Evolutionary conservation across 495 filamentous ascomycete species (phyloP).

Genomic region (Penicillium salamii): DNA sequence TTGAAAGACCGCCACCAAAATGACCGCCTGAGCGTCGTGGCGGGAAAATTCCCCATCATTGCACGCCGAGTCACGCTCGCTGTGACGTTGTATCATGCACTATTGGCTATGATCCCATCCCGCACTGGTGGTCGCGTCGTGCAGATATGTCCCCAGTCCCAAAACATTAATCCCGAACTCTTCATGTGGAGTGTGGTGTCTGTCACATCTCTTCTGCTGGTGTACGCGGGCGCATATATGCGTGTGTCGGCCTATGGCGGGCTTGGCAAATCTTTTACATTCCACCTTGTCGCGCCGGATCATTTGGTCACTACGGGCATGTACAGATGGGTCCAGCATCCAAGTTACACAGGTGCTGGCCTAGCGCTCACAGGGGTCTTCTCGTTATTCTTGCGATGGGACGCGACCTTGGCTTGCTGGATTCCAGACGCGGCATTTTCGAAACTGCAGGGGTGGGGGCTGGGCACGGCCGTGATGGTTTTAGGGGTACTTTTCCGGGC

Average conservation of each 20-base stretch:
- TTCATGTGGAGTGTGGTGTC: conserved; percentile 29
- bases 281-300: conserved; percentile 42
- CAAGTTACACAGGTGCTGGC: conserved; percentile 41
- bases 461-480: not conserved
- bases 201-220: conserved; percentile 18
- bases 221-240: conserved; percentile 31
- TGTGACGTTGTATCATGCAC: conserved; percentile 25
- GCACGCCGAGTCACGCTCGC: conserved; percentile 4
- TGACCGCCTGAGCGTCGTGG: conserved; percentile 15
- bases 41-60: conserved; percentile 4
- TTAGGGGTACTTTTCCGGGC: not conserved
- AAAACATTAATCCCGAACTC: conserved; percentile 22
- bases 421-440: conserved; percentile 7
- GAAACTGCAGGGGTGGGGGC: conserved; percentile 8
- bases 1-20: conserved; percentile 9
- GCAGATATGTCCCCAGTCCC: conserved; percentile 11
- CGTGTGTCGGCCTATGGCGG: conserved; percentile 33
- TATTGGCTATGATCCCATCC: conserved; percentile 19
- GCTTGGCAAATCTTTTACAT: conserved; percentile 49
- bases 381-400: conserved; percentile 32
- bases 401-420: conserved; percentile 28
- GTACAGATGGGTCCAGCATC: conserved; percentile 47
- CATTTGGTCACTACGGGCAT: conserved; percentile 40
- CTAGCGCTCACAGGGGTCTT: conserved; percentile 17
- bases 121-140: conserved; percentile 6